Evolutionary conservation across 176 grass and related monocot species (phyloP), one percentile per base, ranked within the genome.

Genomic region (Puccinellia tenuiflora): DNA sequence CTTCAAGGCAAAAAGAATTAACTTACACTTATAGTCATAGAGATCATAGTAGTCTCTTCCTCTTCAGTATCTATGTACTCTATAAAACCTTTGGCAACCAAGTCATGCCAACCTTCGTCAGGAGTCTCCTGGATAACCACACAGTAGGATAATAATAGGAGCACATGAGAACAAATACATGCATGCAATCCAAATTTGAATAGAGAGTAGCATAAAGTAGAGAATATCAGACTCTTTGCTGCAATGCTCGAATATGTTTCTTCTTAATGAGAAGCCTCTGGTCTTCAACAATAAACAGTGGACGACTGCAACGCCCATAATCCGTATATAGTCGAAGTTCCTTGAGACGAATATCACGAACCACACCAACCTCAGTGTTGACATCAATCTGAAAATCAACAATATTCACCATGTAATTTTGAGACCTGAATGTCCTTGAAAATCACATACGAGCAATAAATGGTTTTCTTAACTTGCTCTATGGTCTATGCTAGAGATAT

Each of bases 361-460:
- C 93, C 25, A 99, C 96, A 74, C 96, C 96, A 85, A 99, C 96
- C 73, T 99, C 96, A 86, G 96, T 99, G 88, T 99, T 99, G 55
- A 96, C 93, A 79, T 96, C 93, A 90, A 96, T 93, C 93, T 96
- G 89, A 85, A 82, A 90, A 68, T 48, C 14, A 1, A 59, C 40
- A 87, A 76, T 2, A 89, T 50, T 78, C 30, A 77, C 46, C 25
- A 61, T 40, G n/a, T 11, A 86, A 77, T 53, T 50, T 69, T 66
- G n/a, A 56, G 25, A 85, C 52, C 20, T 63, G 3, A 62, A 18
- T 14, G 31, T 53, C 33, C 34, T 55, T 51, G 28, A 38, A 75
- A 63, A 62, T 75, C 7, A 9, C 21, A 63, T 50, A 16, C 26
- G 20, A 25, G 38, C 18, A 73, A 30, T 33, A 46, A 34, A 68